Conservation (phyloP, 805 yeast species). For the Ogataea kodamae region DNA sequence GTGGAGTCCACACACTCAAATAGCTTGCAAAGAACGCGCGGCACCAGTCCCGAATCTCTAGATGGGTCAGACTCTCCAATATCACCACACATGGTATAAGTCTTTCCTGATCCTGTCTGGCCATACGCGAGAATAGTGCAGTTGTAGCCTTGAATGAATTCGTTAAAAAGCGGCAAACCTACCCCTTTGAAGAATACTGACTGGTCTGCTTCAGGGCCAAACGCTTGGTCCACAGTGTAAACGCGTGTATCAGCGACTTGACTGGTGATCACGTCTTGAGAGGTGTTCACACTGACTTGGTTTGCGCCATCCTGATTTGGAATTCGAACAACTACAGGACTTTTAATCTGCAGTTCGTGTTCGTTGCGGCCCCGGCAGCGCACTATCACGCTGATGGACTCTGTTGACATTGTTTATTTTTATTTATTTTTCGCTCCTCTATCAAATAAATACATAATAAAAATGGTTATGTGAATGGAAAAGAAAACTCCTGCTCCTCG, state of each 20-base stretch:
- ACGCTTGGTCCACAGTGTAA: conserved; percentile 53
- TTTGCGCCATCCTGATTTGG: conserved; percentile 34
- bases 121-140: conserved; percentile 59
- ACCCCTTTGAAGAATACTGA: conserved; percentile 40
- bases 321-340: conserved; percentile 46
- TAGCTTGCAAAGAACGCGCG: conserved; percentile 42
- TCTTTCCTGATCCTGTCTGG: conserved; percentile 61
- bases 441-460: too few relatives aligned
- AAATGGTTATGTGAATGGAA: conserved; percentile 17
- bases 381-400: conserved; percentile 48
- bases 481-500: conserved; percentile 13
- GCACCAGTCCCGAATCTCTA: conserved; percentile 46
- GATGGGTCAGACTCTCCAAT: conserved; percentile 22
- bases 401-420: conserved; percentile 16
- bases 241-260: conserved; percentile 32
- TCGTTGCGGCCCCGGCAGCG: conserved; percentile 51
- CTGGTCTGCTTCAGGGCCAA: conserved; percentile 53
- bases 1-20: conserved; percentile 35
- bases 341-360: conserved; percentile 41
- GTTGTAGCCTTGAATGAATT: conserved; percentile 49
- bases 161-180: conserved; percentile 45
- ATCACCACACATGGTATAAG: conserved; percentile 59
- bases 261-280: conserved; percentile 26
- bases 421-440: background rate
- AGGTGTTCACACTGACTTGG: conserved; percentile 25